A percentile compares a stretch with the other conserved stretches of the same genome.
Evolutionary conservation across 169 alveolate genomes (phyloP).

Genomic region (Amoebophrya sp.): DNA sequence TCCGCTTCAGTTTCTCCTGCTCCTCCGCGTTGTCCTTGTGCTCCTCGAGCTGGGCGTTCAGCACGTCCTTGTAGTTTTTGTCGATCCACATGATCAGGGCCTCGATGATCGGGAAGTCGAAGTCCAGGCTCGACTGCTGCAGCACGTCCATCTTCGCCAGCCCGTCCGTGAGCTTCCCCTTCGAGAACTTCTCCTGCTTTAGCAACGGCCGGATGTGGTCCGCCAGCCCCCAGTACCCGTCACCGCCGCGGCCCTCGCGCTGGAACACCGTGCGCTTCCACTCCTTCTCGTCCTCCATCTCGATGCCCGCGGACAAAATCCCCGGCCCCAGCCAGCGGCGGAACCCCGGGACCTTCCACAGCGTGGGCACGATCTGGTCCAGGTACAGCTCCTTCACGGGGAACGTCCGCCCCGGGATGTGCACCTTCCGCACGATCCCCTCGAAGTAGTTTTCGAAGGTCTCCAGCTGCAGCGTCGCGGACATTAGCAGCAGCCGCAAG

Average conservation of each 20-base stretch:
- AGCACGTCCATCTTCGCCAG: constrained; percentile 45
- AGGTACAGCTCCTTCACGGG: neutral
- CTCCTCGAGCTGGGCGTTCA: constrained; percentile 59
- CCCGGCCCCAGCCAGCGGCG: neutral
- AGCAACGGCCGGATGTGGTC: neutral
- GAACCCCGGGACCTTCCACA: neutral
- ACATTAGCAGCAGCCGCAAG: constrained; percentile 80
- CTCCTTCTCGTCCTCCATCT: constrained; percentile 48
- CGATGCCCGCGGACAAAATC: neutral
- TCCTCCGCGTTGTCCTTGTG: neutral
- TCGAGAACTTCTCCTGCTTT: neutral
- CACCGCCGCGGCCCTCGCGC: constrained; percentile 13
- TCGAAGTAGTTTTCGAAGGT: too few species aligned
- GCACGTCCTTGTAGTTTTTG: constrained; percentile 58
- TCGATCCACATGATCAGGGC: constrained; percentile 25
- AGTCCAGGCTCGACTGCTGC: constrained; percentile 16
- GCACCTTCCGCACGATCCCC: neutral
- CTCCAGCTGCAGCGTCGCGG: constrained; percentile 76
- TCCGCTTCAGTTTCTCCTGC: constrained; percentile 31
- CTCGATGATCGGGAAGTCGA: constrained; percentile 35
- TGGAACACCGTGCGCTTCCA: constrained; percentile 55
- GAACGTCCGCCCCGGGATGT: neutral
- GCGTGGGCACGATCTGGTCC: neutral
- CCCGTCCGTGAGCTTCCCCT: neutral
- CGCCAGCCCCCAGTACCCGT: neutral